Percentiles rank a stretch among this genome's conserved stretches.
Conservation (phyloP, 2,329 filamentous ascomycete genomes). For the Pseudogymnoascus sp. region DNA sequence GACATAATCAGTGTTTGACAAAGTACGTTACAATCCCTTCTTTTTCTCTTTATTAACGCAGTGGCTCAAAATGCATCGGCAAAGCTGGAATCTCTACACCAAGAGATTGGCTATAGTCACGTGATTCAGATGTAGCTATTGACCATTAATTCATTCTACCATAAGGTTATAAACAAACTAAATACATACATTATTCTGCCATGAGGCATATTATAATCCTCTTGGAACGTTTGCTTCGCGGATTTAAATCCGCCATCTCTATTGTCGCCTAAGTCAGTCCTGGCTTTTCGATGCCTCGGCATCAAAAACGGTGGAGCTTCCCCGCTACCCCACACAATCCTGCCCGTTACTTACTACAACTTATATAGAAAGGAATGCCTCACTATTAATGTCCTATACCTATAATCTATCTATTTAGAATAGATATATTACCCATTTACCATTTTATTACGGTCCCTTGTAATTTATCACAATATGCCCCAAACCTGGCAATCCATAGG, state of each 20-base stretch:
- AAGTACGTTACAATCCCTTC: too few species aligned
- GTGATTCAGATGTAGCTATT: too few species aligned
- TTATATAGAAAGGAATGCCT: not conserved
- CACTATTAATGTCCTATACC: not conserved
- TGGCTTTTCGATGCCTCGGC: not conserved
- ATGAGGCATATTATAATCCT: not conserved
- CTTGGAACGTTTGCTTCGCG: not conserved
- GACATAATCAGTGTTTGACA: not conserved
- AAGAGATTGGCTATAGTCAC: too few species aligned
- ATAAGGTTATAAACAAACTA: not conserved
- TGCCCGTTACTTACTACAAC: not conserved
- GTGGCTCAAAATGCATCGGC: too few species aligned
- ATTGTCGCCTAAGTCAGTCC: not conserved
- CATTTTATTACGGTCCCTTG: not conserved
- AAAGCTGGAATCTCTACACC: too few species aligned
- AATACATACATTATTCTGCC: not conserved
- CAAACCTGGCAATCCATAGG: conserved; percentile 18
- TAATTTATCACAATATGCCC: conserved; percentile 1
- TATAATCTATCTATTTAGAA: not conserved
- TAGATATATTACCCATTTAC: not conserved
- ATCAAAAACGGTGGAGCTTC: not conserved
- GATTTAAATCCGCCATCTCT: not conserved
- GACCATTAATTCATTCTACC: not conserved
- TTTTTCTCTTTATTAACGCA: too few species aligned
- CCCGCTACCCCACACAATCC: not conserved